Evolutionary conservation across 2,329 filamentous ascomycete genomes (phyloP).

Genomic region (Ophiosphaerella herpotricha): DNA sequence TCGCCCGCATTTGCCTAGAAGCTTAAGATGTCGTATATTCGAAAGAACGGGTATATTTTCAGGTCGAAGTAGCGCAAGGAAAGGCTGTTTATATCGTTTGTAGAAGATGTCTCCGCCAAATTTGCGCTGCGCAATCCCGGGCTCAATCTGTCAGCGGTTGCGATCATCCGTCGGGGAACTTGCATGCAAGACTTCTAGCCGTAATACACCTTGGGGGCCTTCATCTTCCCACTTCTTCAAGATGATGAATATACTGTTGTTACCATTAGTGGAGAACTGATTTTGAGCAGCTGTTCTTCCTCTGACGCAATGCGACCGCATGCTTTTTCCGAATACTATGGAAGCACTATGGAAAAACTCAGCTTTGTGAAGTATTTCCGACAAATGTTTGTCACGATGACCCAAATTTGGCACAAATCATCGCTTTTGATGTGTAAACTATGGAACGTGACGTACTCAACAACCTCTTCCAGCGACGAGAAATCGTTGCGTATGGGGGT

Average conservation of each 20-base stretch:
- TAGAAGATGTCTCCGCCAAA: no score
- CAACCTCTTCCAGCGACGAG: constrained; percentile 4
- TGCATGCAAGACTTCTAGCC: not conserved
- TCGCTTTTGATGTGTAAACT: constrained; percentile 1
- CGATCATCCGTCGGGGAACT: no score
- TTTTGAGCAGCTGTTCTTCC: constrained; percentile 4
- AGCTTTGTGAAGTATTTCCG: constrained; percentile 2
- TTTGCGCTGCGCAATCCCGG: not conserved
- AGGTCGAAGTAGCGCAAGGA: no score
- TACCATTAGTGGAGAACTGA: not conserved
- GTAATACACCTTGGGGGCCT: not conserved
- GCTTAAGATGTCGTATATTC: no score
- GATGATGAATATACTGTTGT: not conserved
- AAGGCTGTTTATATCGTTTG: no score
- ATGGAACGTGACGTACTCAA: constrained; percentile 5
- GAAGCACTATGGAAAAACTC: not conserved
- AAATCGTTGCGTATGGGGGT: constrained; percentile 4
- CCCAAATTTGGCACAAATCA: constrained; percentile 1
- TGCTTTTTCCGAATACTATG: constrained; percentile 4
- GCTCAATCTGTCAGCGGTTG: no score
- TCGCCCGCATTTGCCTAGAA: no score
- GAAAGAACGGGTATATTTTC: no score
- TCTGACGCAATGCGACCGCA: not conserved
- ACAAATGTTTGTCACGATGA: constrained; percentile 2
- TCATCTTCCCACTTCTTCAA: constrained; percentile 3